These are phyloP conservation scores for Ambrosiella xylebori DNA, from an alignment of 2,329 filamentous ascomycete genomes.

Conservation along the genomic window DNA sequence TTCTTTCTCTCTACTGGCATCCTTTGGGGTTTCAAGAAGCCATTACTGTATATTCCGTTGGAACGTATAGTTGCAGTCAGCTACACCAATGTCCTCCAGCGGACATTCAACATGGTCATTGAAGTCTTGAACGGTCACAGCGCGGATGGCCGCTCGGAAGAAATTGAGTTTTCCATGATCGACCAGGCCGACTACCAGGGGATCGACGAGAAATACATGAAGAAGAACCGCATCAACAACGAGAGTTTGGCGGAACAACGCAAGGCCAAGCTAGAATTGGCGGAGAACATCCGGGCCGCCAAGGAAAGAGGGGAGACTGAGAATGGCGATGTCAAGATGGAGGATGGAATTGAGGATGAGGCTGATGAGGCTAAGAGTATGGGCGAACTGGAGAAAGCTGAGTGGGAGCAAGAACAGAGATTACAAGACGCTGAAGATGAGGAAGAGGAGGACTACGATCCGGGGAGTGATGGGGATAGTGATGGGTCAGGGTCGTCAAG, in stretches of 20 bases:
- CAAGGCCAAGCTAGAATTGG: conserved; percentile 44
- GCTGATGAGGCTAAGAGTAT: conserved; percentile 24
- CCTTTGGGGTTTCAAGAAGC: conserved; percentile 55
- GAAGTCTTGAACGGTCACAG: conserved; percentile 33
- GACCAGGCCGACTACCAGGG: conserved; percentile 50
- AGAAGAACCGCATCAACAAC: conserved; percentile 43
- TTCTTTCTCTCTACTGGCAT: conserved; percentile 52
- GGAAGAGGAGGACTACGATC: conserved; percentile 49
- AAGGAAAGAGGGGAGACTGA: conserved; percentile 22
- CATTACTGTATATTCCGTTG: conserved; percentile 45
- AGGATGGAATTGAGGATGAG: conserved; percentile 21
- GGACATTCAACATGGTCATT: conserved; percentile 51
- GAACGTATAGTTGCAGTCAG: conserved; percentile 44
- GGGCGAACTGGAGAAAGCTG: conserved; percentile 33
- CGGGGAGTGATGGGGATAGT: conserved; percentile 34
- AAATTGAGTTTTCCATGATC: conserved; percentile 51
- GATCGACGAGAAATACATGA: conserved; percentile 46
- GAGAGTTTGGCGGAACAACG: conserved; percentile 51
- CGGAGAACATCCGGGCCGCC: conserved; percentile 36
- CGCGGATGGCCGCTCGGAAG: conserved; percentile 29
- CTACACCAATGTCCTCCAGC: conserved; percentile 49
- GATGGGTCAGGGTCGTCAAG: conserved; percentile 33
- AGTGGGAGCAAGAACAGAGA: conserved; percentile 33
- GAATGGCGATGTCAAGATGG: conserved; percentile 19
- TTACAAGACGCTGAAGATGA: conserved; percentile 45